phyloP scores from a whole-genome alignment of 2,329 filamentous ascomycete species.

The Achaetomium macrosporum region DNA sequence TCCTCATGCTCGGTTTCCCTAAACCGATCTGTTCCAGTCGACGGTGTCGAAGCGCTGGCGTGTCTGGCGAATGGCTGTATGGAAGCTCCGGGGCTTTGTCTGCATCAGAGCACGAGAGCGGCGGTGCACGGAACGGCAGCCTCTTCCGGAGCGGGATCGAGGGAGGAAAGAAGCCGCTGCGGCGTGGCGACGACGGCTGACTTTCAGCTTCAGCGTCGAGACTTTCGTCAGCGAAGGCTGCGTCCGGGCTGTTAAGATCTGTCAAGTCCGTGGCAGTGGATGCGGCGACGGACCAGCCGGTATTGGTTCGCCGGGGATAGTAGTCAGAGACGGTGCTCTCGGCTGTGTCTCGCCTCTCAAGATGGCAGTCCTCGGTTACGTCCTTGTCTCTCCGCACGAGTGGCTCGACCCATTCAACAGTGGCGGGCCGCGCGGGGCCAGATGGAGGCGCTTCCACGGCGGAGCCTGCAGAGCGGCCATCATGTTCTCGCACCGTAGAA shows the following conservation, averaged over 20 bases:
- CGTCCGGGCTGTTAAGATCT: slow-evolving; percentile 15
- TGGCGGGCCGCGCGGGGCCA: slow-evolving; percentile 2
- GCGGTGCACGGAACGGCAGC: slow-evolving; percentile 8
- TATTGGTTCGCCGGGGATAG: slow-evolving; percentile 9
- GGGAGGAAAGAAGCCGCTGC: slow-evolving; percentile 4
- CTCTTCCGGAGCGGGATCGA: slow-evolving; percentile 3
- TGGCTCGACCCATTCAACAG: neutral
- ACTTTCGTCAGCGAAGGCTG: slow-evolving; percentile 10
- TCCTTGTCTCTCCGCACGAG: slow-evolving; percentile 12
- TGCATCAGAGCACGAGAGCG: slow-evolving; percentile 5
- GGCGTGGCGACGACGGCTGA: slow-evolving; percentile 12
- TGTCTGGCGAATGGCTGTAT: slow-evolving; percentile 6
- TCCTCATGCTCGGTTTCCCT: slow-evolving; percentile 6
- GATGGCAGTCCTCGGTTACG: neutral
- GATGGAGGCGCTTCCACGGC: slow-evolving; percentile 5
- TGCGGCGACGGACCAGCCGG: slow-evolving; percentile 11
- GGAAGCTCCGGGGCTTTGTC: neutral
- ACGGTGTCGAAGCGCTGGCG: slow-evolving; percentile 4
- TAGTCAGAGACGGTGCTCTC: slow-evolving; percentile 13
- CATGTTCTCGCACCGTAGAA: neutral
- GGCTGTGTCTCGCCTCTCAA: slow-evolving; percentile 15
- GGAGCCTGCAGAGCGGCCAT: neutral
- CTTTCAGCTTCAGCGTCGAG: slow-evolving; percentile 3
- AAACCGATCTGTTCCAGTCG: slow-evolving; percentile 8
- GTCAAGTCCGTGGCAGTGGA: slow-evolving; percentile 17